A percentile compares a stretch with the other conserved stretches of the same genome.
phyloP scores from a whole-genome alignment of 129 eudicot genomes.

The Tanacetum coccineum region DNA sequence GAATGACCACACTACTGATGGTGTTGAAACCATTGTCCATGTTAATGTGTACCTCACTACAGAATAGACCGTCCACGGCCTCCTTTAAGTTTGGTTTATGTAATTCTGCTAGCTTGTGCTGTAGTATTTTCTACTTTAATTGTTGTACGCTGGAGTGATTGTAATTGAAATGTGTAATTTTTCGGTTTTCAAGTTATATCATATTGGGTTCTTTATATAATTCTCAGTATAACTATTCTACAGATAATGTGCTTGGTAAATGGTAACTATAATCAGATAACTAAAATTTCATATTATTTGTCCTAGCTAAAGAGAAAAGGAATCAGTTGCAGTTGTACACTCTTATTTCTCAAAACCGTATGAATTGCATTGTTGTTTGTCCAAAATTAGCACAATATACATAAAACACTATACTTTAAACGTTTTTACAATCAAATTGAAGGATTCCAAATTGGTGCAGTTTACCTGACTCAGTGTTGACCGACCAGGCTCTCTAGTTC shows the following conservation, averaged over 20 bases:
- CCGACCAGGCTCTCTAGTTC: too few relatives aligned
- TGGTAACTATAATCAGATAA: background rate
- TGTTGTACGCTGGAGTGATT: constrained; percentile 33
- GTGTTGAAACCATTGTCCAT: constrained; percentile 79
- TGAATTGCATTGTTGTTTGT: too few relatives aligned
- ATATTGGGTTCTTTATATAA: background rate
- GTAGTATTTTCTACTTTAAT: constrained; percentile 9
- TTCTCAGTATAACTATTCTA: background rate
- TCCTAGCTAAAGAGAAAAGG: too few relatives aligned
- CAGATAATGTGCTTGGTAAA: background rate
- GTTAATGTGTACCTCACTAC: constrained; percentile 63
- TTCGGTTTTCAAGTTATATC: background rate
- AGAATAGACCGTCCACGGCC: constrained; percentile 24
- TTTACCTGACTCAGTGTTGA: too few relatives aligned
- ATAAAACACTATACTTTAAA: too few relatives aligned
- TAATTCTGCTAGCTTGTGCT: constrained; percentile 21
- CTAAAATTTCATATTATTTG: too few relatives aligned
- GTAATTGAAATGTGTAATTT: constrained; percentile 20
- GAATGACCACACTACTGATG: constrained; percentile 94
- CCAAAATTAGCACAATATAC: too few relatives aligned
- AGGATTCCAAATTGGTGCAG: too few relatives aligned
- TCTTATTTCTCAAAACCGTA: too few relatives aligned
- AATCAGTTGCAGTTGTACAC: too few relatives aligned
- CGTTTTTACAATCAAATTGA: too few relatives aligned
- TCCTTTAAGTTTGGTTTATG: constrained; percentile 6